Conservation (phyloP, 768 basidiomycete species). For the Holtermannia corniformis region DNA sequence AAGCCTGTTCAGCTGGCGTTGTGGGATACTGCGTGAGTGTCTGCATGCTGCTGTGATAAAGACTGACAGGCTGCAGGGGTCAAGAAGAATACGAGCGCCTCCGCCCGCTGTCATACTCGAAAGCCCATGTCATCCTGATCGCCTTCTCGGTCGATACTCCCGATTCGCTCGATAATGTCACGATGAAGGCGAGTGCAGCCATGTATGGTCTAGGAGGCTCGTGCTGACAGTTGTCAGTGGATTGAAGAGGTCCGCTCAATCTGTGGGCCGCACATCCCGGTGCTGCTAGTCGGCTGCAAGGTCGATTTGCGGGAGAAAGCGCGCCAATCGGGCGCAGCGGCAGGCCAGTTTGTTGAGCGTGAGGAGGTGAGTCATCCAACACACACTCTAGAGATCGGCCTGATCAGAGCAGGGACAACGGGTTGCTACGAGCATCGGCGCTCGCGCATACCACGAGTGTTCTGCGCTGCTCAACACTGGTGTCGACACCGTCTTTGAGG, state of each 20-base stretch:
- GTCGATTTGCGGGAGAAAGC: constrained; percentile 64
- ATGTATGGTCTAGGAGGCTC: not conserved
- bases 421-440: constrained; percentile 74
- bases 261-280: constrained; percentile 83
- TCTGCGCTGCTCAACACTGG: constrained; percentile 54
- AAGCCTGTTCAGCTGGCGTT: constrained; percentile 94
- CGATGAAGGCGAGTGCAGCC: constrained; percentile 59
- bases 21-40: constrained; percentile 96
- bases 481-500: constrained; percentile 88
- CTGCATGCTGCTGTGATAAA: not conserved
- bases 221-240: constrained; percentile 55
- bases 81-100: constrained; percentile 99
- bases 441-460: constrained; percentile 89
- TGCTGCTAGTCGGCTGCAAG: constrained; percentile 94
- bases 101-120: constrained; percentile 92
- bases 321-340: constrained; percentile 21
- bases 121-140: constrained; percentile 97
- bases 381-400: constrained; percentile 1
- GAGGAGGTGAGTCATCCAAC: constrained; percentile 33
- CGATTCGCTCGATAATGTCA: constrained; percentile 92
- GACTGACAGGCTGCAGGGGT: constrained; percentile 50
- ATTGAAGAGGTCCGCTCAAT: constrained; percentile 96
- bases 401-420: constrained; percentile 55
- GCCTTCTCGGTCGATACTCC: constrained; percentile 93
- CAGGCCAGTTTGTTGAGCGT: constrained; percentile 38